A percentile compares a stretch with the other conserved stretches of the same genome.
These are phyloP conservation scores for Haematococcus sp. DNA, from an alignment of 139 green algal species.

Conservation along the genomic window DNA sequence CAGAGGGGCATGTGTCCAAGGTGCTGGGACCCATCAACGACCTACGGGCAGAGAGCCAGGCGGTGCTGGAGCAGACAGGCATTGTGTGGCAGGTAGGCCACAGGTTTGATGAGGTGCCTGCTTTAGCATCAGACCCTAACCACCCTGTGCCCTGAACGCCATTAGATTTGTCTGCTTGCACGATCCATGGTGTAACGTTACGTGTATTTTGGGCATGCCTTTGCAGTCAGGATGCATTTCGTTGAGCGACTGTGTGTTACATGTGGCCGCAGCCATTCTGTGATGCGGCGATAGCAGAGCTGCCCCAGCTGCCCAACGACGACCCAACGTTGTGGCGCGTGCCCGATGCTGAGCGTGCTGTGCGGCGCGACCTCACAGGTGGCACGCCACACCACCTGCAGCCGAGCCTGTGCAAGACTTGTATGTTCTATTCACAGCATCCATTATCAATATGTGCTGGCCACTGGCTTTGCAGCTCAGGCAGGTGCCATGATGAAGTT, in stretches of 20 bases:
- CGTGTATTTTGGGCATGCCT: too few species aligned
- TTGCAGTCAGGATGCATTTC: too few species aligned
- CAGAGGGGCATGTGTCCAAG: slow-evolving; percentile 39
- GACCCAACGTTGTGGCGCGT: slow-evolving; percentile 28
- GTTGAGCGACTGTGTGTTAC: background rate
- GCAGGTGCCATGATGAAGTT: too few species aligned
- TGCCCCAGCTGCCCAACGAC: slow-evolving; percentile 34
- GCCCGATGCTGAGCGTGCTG: slow-evolving; percentile 18
- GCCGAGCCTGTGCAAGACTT: too few species aligned
- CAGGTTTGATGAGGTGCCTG: too few species aligned
- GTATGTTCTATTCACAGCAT: too few species aligned
- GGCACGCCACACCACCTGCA: too few species aligned
- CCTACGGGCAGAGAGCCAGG: slow-evolving; percentile 50
- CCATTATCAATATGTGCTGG: too few species aligned
- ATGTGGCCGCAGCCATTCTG: slow-evolving; percentile 54
- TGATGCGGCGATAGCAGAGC: slow-evolving; percentile 50
- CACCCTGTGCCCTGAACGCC: too few species aligned
- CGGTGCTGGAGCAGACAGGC: slow-evolving; percentile 54
- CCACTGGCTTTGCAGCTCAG: too few species aligned
- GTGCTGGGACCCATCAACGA: slow-evolving; percentile 46
- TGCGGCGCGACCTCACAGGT: slow-evolving; percentile 38
- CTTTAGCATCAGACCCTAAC: too few species aligned
- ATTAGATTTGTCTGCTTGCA: background rate
- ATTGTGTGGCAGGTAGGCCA: slow-evolving; percentile 40
- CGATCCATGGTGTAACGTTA: too few species aligned